Base-by-base conservation (phyloP, 1,284 basidiomycete species). In the Cryptococcus sp. region DNA sequence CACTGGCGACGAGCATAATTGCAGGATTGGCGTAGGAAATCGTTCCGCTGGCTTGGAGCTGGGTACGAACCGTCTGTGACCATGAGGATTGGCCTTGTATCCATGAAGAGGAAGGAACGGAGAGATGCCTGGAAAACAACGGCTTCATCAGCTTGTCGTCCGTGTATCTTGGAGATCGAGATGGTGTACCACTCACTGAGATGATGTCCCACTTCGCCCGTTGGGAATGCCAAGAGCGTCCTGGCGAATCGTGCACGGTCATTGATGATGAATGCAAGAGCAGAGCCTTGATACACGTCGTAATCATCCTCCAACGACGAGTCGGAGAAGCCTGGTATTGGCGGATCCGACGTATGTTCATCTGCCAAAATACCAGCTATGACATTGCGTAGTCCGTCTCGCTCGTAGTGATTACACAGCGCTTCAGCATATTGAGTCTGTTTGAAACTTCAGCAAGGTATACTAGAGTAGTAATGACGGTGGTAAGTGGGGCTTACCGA, bases 21-120 rank as follows among this genome's bases (percentile, higher is more conserved):
- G 69, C 16, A 73, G 57, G 2, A 73, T 70, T 2, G 53, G 49
- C 1, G 68, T 73, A 4, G 63, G 59, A 40, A 67, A 73, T 22
- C 58, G 25, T 4, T 61, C 57, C 4, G 55, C 52, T 20, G 57
- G 56, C 26, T 45, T 57, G 1, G 62, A 39, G 8, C 52, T 58
- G 3, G 64, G 63, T n/a, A 55, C 16, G 45, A 70, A 70, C 5
- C 58, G 54, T 16, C 45, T 53, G 39, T 37, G 23, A 20, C 25
- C 46, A n/a, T 58, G 20, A 40, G 26, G 45, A 29, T 52, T 23
- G 17, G 55, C 13, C 38, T 46, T 49, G 8, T 52, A 38, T 26
- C 53, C 62, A 11, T 55, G 54, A 3, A 53, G 44, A 17, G 63
- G 59, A 3, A 70, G 16, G 39, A 74, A 61, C 0, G 70, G 64